phyloP scores from a whole-genome alignment of 176 grass and related monocot genomes.

The Cenchrus purpureus region DNA sequence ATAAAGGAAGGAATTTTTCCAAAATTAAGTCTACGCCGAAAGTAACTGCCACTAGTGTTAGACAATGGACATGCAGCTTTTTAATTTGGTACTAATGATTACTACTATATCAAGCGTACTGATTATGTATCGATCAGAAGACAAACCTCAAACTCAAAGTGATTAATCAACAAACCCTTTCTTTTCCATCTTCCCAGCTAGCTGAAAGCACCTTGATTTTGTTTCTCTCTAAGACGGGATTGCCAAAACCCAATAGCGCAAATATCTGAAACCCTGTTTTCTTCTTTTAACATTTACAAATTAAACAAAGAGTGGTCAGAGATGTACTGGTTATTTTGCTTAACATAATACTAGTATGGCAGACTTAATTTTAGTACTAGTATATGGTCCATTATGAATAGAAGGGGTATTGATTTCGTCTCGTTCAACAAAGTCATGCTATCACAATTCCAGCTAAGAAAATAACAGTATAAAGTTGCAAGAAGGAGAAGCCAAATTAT shows the following conservation, averaged over 20 bases:
- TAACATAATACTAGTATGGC: too few relatives aligned
- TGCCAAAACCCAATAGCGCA: neutral
- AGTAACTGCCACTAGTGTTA: neutral
- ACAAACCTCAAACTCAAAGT: neutral
- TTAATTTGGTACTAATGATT: slow-evolving; percentile 7
- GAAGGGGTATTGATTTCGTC: too few relatives aligned
- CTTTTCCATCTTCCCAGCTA: neutral
- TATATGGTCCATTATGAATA: too few relatives aligned
- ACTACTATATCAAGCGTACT: neutral
- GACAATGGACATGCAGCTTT: too few relatives aligned
- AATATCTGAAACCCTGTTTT: neutral
- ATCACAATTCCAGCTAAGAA: too few relatives aligned
- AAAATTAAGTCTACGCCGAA: neutral
- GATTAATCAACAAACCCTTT: neutral
- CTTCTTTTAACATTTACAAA: neutral
- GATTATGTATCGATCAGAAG: neutral
- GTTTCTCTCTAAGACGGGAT: neutral
- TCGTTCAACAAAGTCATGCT: too few relatives aligned
- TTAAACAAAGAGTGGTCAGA: neutral
- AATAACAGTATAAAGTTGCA: too few relatives aligned
- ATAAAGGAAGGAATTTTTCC: too few relatives aligned
- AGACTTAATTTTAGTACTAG: too few relatives aligned
- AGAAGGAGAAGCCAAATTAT: too few relatives aligned
- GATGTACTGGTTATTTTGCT: too few relatives aligned
- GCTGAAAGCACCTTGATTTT: neutral